phyloP scores from a whole-genome alignment of 495 filamentous ascomycete species.

The Delitschia confertaspora region DNA sequence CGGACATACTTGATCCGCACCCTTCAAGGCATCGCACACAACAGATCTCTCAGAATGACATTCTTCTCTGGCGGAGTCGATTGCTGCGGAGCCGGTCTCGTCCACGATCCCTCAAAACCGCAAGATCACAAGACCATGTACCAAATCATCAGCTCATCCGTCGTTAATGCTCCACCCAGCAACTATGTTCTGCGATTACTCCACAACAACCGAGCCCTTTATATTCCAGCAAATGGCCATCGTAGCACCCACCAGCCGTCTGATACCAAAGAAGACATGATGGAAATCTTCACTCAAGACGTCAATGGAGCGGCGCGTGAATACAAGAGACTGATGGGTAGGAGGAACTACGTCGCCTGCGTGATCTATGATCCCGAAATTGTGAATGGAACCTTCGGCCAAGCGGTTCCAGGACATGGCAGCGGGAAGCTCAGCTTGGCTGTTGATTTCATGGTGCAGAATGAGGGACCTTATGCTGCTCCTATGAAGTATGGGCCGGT shows the following conservation, averaged over 20 bases:
- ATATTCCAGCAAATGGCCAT: constrained; percentile 85
- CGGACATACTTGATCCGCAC: constrained; percentile 94
- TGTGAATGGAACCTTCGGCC: constrained; percentile 47
- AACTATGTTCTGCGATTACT: constrained; percentile 84
- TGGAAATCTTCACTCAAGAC: constrained; percentile 94
- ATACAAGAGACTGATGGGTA: constrained; percentile 79
- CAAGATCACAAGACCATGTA: constrained; percentile 98
- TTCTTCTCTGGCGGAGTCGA: constrained; percentile 90
- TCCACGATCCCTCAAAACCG: constrained; percentile 88
- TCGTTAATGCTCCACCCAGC: constrained; percentile 79
- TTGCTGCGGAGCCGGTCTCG: constrained; percentile 81
- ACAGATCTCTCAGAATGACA: constrained; percentile 90
- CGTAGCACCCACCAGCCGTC: constrained; percentile 55
- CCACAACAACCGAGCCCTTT: constrained; percentile 82
- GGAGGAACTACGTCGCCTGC: constrained; percentile 89
- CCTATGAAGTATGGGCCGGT: constrained; percentile 97
- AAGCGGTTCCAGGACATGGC: constrained; percentile 34
- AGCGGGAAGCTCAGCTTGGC: constrained; percentile 76
- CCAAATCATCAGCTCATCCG: constrained; percentile 83
- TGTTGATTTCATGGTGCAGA: constrained; percentile 95
- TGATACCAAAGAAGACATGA: constrained; percentile 99
- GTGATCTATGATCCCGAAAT: constrained; percentile 86
- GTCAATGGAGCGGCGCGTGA: constrained; percentile 72
- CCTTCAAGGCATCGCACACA: constrained; percentile 84
- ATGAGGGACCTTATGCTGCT: constrained; percentile 63